Evolutionary conservation across 2,329 filamentous ascomycete species (phyloP).

Genomic region (Basipetospora sp.): DNA sequence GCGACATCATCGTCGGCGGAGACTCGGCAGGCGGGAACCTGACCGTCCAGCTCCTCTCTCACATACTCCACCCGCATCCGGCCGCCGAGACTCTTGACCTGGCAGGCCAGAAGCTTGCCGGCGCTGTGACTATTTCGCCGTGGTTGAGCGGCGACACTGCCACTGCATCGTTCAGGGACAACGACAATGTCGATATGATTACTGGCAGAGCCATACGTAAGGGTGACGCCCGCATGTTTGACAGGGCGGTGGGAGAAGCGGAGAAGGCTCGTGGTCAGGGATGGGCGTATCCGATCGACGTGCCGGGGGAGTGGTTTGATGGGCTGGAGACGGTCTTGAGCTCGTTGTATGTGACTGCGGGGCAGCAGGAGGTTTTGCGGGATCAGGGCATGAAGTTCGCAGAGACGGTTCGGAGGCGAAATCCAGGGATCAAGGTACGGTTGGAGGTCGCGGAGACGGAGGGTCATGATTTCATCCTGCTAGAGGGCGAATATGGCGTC

Average conservation of each 20-base stretch:
- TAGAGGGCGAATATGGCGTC: slow-evolving; percentile 6
- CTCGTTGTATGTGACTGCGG: slow-evolving; percentile 7
- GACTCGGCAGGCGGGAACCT: slow-evolving; percentile 25
- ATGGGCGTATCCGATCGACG: slow-evolving; percentile 7
- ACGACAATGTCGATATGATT: slow-evolving; percentile 21
- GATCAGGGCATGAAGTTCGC: slow-evolving; percentile 6
- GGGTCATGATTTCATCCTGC: slow-evolving; percentile 9
- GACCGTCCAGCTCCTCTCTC: slow-evolving; percentile 17
- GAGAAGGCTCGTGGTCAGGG: neutral
- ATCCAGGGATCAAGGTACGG: slow-evolving; percentile 7
- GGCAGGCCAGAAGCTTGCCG: slow-evolving; percentile 14
- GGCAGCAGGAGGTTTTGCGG: slow-evolving; percentile 8
- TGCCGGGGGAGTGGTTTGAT: slow-evolving; percentile 4
- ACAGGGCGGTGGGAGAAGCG: no score
- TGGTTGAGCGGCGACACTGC: slow-evolving; percentile 14
- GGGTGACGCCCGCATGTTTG: slow-evolving; percentile 1
- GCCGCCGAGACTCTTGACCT: slow-evolving; percentile 12
- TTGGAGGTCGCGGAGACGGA: slow-evolving; percentile 3
- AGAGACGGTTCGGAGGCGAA: slow-evolving; percentile 5
- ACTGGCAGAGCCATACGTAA: slow-evolving; percentile 9
- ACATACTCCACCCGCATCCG: slow-evolving; percentile 18
- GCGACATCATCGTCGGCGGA: slow-evolving; percentile 20
- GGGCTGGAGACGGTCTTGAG: slow-evolving; percentile 4
- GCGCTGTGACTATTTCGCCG: slow-evolving; percentile 20
- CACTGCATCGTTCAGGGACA: slow-evolving; percentile 13